Evolutionary conservation across 495 filamentous ascomycete genomes (phyloP).

Genomic region (Aspergillus diversus): DNA sequence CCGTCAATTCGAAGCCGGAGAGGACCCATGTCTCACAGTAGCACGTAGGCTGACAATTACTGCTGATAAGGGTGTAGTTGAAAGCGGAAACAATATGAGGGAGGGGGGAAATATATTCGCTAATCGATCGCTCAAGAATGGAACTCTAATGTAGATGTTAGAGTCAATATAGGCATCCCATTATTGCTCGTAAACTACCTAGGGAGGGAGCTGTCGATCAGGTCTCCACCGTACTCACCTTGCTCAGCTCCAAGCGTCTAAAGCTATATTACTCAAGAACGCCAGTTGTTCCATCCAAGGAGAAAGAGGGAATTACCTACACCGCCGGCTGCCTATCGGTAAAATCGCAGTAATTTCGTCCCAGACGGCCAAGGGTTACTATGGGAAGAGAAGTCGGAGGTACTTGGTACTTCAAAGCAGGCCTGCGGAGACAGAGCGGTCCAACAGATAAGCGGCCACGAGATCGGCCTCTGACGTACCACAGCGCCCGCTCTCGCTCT

Average conservation of each 20-base stretch:
- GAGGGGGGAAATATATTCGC: no score
- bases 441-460: slow-evolving; percentile 17
- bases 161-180: no score
- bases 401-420: background rate
- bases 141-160: no score
- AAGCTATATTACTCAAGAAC: background rate
- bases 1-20: slow-evolving; percentile 76
- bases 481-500: slow-evolving; percentile 10
- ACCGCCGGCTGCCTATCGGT: background rate
- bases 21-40: slow-evolving; percentile 37
- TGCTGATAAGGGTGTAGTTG: no score
- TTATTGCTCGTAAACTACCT: no score
- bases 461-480: slow-evolving; percentile 29
- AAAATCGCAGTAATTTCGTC: background rate
- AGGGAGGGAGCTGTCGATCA: background rate
- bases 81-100: no score
- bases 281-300: background rate
- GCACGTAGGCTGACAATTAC: no score
- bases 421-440: slow-evolving; percentile 14
- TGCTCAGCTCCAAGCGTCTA: background rate
- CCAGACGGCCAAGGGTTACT: background rate
- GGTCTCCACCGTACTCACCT: background rate
- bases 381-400: background rate
- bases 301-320: background rate
- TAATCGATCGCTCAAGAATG: no score